A percentile compares a stretch with the other conserved stretches of the same genome.
These are phyloP conservation scores for Kodamaea laetipori DNA, from an alignment of 805 yeast species.

Conservation along the genomic window DNA sequence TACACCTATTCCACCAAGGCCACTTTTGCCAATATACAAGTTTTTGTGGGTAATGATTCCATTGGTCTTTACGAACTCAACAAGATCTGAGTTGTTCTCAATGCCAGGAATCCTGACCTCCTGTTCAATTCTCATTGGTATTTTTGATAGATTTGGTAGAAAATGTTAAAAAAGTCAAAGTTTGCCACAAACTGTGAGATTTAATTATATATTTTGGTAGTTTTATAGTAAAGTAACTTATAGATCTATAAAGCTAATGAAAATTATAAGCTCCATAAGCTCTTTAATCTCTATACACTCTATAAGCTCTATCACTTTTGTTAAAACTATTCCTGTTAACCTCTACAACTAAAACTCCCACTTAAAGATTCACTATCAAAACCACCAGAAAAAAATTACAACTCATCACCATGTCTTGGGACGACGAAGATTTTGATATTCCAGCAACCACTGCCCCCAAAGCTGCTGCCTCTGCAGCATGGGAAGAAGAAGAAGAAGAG, in stretches of 20 bases:
- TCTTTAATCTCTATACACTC: too few relatives aligned
- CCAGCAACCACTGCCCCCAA: conserved; percentile 46
- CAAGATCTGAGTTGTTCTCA: neutral
- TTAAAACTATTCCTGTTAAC: too few relatives aligned
- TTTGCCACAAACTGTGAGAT: too few relatives aligned
- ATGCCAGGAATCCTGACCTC: conserved; percentile 2
- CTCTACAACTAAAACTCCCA: too few relatives aligned
- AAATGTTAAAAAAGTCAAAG: neutral
- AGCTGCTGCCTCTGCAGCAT: conserved; percentile 56
- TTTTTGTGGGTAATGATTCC: conserved; percentile 13
- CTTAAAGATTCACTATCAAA: too few relatives aligned
- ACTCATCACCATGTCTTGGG: conserved; percentile 52
- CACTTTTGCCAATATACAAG: conserved; percentile 20
- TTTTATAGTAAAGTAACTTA: too few relatives aligned
- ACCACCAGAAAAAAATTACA: conserved; percentile 8
- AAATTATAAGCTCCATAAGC: too few relatives aligned
- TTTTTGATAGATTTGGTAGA: neutral
- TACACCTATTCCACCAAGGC: conserved; percentile 37
- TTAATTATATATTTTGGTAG: too few relatives aligned
- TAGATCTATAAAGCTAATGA: too few relatives aligned
- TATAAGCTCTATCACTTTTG: too few relatives aligned
- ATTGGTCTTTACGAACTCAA: neutral
- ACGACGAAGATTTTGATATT: conserved; percentile 88
- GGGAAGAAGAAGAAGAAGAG: conserved; percentile 78
- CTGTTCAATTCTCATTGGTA: neutral